These are phyloP conservation scores for Coniochaeta pulveracea DNA, from an alignment of 2,329 filamentous ascomycete species.

Conservation along the genomic window DNA sequence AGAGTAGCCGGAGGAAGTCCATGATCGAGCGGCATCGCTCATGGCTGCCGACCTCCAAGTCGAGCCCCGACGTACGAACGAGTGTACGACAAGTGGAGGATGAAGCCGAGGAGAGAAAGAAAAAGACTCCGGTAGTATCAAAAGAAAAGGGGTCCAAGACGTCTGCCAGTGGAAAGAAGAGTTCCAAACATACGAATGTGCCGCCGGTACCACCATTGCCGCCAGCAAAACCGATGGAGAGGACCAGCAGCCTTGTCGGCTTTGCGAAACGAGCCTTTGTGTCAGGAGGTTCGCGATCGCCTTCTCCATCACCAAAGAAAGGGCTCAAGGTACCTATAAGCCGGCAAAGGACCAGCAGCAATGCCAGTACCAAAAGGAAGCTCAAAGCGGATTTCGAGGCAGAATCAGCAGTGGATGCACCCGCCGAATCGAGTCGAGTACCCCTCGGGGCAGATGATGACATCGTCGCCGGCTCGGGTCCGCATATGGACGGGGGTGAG, in stretches of 20 bases:
- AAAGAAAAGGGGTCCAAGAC: slow-evolving; percentile 6
- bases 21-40: slow-evolving; percentile 37
- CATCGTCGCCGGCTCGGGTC: background rate
- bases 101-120: slow-evolving; percentile 9
- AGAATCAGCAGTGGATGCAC: slow-evolving; percentile 1
- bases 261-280: slow-evolving; percentile 43
- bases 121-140: slow-evolving; percentile 5
- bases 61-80: slow-evolving; percentile 22
- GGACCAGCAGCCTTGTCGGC: slow-evolving; percentile 30
- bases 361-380: slow-evolving; percentile 1
- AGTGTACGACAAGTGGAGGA: slow-evolving; percentile 17
- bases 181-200: background rate
- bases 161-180: too few relatives aligned
- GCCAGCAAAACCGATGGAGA: slow-evolving; percentile 19
- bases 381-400: too few relatives aligned
- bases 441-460: background rate
- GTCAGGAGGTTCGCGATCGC: slow-evolving; percentile 30
- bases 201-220: too few relatives aligned
- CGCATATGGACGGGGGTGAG: slow-evolving; percentile 13
- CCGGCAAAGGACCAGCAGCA: slow-evolving; percentile 4
- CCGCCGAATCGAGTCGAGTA: background rate
- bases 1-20: slow-evolving; percentile 29
- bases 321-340: background rate
- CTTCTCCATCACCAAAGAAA: slow-evolving; percentile 25
- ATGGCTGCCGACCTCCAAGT: slow-evolving; percentile 38